Evolutionary conservation across 805 yeast genomes (phyloP), one percentile per base, ranked within the genome.

Genomic region (Metschnikowia corniflorae): DNA sequence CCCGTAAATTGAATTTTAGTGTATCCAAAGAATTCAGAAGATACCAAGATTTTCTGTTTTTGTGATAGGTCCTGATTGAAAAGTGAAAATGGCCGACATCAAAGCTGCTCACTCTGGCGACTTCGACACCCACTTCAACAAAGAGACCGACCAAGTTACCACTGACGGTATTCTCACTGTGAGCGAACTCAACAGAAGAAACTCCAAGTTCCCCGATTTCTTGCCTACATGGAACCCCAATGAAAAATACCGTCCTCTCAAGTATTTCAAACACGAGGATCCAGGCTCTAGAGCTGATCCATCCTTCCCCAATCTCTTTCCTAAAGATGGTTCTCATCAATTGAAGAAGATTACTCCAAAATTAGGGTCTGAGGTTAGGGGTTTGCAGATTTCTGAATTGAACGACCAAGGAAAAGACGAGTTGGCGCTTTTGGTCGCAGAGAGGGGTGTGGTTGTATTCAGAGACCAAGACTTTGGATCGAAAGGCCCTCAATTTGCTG

Each of bases 281-380:
- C 78, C 80, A n/a, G 88, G 82, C n/a, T 57, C 65, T 19, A 64
- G 72, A 37, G 88, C 82, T n/a, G 82, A 81, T 53, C 73, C 78
- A n/a, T 43, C 57, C 2, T 68, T 77, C 35, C 66, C 70, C 16
- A 72, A 69, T 48, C 65, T 82, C 39, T 71, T 79, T 47, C 74
- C 75, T n/a, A 36, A 56, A 34, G 49, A 37, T 43, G 57, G 22
- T 7, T 43, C 47, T 24, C 49, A 48, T 16, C 41, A 55, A 17
- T 53, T 54, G 31, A 73, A 71, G 44, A 57, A 51, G 34, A 56
- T 83, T 25, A 76, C 86, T 2, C 91, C 93, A 20, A 81, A 76
- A 51, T 65, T 85, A 35, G 94, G 93, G 15, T 65, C 80, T 14
- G 86, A 78, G 44, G 62, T 84, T 30, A 59, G 58, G 19, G 82